These are phyloP conservation scores for Tylopilus balloui DNA, from an alignment of 768 basidiomycete species.

Conservation along the genomic window DNA sequence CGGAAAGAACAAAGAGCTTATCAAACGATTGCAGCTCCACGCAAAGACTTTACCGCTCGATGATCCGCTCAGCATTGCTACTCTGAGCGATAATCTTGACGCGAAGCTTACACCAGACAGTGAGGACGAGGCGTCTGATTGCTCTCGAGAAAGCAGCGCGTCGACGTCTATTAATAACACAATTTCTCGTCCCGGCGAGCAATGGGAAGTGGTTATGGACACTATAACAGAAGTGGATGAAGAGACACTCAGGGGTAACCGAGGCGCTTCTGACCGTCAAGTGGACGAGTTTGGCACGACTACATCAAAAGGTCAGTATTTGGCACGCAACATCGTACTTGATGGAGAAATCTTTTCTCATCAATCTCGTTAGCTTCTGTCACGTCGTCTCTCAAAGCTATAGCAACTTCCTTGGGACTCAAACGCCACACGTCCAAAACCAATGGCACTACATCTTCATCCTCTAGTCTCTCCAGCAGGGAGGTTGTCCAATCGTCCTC, in stretches of 20 bases:
- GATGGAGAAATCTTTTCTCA: background rate
- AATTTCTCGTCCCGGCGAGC: conserved; percentile 64
- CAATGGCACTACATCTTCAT: conserved; percentile 23
- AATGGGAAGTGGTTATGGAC: conserved; percentile 88
- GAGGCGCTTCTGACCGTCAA: conserved; percentile 36
- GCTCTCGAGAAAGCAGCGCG: conserved; percentile 15
- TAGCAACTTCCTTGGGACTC: conserved; percentile 73
- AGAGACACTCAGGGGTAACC: conserved; percentile 35
- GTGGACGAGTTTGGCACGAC: conserved; percentile 72
- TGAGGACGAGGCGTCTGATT: conserved; percentile 29
- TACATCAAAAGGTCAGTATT: conserved; percentile 58
- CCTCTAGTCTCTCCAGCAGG: conserved; percentile 26
- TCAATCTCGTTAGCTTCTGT: conserved; percentile 45
- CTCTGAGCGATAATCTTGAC: conserved; percentile 43
- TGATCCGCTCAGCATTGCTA: conserved; percentile 51
- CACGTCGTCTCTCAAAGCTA: conserved; percentile 66
- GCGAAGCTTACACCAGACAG: conserved; percentile 29
- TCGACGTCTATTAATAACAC: conserved; percentile 11
- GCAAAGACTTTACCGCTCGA: conserved; percentile 59
- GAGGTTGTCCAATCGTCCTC: conserved; percentile 21
- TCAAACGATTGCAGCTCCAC: conserved; percentile 63
- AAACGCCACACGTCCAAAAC: conserved; percentile 41
- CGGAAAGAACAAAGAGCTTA: conserved; percentile 74
- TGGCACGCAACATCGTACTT: background rate
- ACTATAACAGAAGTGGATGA: conserved; percentile 68